A percentile compares a stretch with the other conserved stretches of the same genome.
These are phyloP conservation scores for Colletotrichum lupini DNA, from an alignment of 2,329 filamentous ascomycete species.

Conservation along the genomic window DNA sequence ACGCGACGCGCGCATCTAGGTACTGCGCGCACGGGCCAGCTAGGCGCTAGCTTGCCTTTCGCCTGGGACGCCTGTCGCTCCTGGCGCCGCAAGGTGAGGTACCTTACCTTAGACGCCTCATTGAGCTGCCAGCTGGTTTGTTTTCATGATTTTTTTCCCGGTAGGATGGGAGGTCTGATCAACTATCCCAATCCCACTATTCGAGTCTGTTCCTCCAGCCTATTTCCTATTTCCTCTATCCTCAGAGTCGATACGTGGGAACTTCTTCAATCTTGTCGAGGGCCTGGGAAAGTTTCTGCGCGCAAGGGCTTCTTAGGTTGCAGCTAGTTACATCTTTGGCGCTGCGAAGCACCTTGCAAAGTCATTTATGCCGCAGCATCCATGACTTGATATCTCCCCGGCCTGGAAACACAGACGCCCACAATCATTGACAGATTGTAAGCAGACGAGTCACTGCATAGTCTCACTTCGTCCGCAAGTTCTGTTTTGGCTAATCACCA, in stretches of 20 bases:
- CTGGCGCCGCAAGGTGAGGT: not conserved
- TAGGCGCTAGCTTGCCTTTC: not conserved
- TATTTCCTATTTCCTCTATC: not conserved
- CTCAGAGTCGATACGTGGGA: not conserved
- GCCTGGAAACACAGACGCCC: not conserved
- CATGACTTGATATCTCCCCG: not conserved
- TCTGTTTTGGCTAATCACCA: not conserved
- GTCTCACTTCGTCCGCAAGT: not conserved
- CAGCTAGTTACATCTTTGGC: not conserved
- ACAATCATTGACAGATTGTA: not conserved
- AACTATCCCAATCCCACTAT: not conserved
- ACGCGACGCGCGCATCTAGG: not conserved
- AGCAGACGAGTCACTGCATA: not conserved
- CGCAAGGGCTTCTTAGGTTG: not conserved
- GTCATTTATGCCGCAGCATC: too few species aligned
- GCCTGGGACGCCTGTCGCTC: not conserved
- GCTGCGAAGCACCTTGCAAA: not conserved
- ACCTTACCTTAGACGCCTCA: not conserved
- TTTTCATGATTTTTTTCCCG: not conserved
- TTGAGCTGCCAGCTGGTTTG: not conserved
- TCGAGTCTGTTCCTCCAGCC: not conserved
- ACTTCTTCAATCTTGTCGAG: not conserved
- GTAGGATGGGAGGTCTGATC: not conserved
- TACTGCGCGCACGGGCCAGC: not conserved
- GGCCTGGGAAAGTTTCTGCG: not conserved